Base-by-base conservation (phyloP, 73 alveolate genomes). In the Blepharisma stoltei region DNA sequence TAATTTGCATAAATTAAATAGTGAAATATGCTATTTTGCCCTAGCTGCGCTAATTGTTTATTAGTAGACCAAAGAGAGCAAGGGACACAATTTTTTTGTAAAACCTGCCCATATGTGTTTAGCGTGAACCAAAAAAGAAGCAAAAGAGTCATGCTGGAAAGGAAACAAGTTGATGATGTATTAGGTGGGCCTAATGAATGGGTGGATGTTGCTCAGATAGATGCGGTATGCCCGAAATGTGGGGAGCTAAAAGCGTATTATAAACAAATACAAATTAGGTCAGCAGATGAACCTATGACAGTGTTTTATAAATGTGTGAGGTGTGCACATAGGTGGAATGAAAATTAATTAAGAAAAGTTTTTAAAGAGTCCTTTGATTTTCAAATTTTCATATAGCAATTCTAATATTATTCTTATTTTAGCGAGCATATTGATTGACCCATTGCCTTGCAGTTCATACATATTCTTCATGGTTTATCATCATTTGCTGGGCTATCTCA, bases 201-300 rank as follows among this genome's bases (percentile, higher is more conserved):
- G 97, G 93, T 79, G 43, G 54, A 88, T 78, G 97, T 71, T 6
- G 95, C 80, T 14, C 77, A 71, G 23, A 86, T 79, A 7, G 84
- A 55, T 18, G 90, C 82, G 25, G 78, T 45, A 0, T 90, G 97
- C 70, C 91, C 86, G 1, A 84, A 88, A 71, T 90, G 97, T 71
- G 77, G 69, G 14, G 37, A 82, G 60, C 11, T 43, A 18, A 49
- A 78, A 44, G 97, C 97, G 4, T 89, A 70, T 78, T 90, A 75
- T 77, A 90, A 67, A 85, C 83, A 83, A 76, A 79, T 90, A 14
- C 90, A 90, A 78, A 90, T 89, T 53, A 43, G 97, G 43, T 78
- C 92, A 1, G 97, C 95, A 6, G 97, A 90, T 71, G 97, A 90
- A 78, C 97, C 97, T n/a, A 70, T 78, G 83, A 90, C 97, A 7